Conservation (phyloP, 1,139 yeast genomes). For the Magnusiomyces tetraspermus region DNA sequence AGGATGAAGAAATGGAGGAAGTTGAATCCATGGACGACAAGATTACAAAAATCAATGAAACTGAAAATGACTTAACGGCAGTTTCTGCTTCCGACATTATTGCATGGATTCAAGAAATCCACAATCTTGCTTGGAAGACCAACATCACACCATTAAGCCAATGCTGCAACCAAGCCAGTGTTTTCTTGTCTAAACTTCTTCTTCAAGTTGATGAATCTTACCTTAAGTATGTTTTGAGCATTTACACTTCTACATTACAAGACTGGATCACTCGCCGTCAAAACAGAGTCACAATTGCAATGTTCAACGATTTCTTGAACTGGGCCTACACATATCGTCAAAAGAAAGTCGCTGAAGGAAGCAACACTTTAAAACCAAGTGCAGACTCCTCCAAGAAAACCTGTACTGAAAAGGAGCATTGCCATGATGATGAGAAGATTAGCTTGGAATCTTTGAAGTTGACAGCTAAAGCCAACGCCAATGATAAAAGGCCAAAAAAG, state of each 20-base stretch:
- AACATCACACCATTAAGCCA: constrained; percentile 44
- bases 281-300: constrained; percentile 46
- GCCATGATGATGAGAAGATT: background rate
- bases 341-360: background rate
- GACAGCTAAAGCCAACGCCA: background rate
- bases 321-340: constrained; percentile 40
- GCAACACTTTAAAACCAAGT: too few species aligned
- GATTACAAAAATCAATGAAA: constrained; percentile 13
- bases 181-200: constrained; percentile 52
- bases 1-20: constrained; percentile 12
- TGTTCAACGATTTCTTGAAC: constrained; percentile 72
- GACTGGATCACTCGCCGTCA: constrained; percentile 46
- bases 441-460: background rate
- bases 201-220: constrained; percentile 20
- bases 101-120: constrained; percentile 27
- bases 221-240: constrained; percentile 37
- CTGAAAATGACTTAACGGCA: constrained; percentile 22
- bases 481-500: background rate
- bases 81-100: constrained; percentile 16
- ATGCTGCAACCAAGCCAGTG: constrained; percentile 54
- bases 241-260: constrained; percentile 50
- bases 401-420: too few species aligned
- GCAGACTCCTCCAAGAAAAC: too few species aligned
- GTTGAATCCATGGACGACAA: constrained; percentile 5
- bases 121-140: constrained; percentile 37